Evolutionary conservation across 805 yeast genomes (phyloP).

Genomic region (Cyberlindnera saturnus): DNA sequence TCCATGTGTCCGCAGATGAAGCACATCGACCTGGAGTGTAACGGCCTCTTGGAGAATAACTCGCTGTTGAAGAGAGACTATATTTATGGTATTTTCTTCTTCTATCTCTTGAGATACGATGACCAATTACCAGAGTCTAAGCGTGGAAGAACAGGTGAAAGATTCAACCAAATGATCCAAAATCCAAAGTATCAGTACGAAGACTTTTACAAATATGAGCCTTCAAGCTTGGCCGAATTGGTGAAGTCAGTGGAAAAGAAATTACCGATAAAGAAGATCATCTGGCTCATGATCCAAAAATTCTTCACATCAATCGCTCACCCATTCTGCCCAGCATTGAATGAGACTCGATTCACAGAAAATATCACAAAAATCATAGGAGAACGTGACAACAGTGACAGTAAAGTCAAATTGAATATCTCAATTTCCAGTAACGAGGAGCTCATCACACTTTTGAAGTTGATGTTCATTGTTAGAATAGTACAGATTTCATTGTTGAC

Average conservation of each 20-base stretch:
- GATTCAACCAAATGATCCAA: conserved; percentile 11
- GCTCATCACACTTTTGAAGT: conserved; percentile 7
- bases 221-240: conserved; percentile 11
- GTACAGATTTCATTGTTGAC: conserved; percentile 13
- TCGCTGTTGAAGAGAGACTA: conserved; percentile 16
- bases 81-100: conserved; percentile 9
- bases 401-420: conserved; percentile 25
- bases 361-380: conserved; percentile 42
- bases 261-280: conserved; percentile 47
- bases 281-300: conserved; percentile 51
- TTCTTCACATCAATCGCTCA: conserved; percentile 38
- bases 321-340: conserved; percentile 58
- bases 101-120: conserved; percentile 9
- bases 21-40: conserved; percentile 9
- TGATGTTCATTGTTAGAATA: conserved; percentile 16
- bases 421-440: conserved; percentile 8
- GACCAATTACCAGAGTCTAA: conserved; percentile 2
- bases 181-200: conserved; percentile 16
- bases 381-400: conserved; percentile 22
- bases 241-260: conserved; percentile 28
- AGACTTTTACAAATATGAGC: conserved; percentile 12
- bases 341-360: conserved; percentile 41
- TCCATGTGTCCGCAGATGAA: conserved; percentile 11
- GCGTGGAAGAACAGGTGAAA: conserved; percentile 3
- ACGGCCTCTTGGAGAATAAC: conserved; percentile 18